Percentiles rank a stretch among this genome's conserved stretches.
Evolutionary conservation across 805 yeast genomes (phyloP).

Genomic region (Kuraishia ogatae): DNA sequence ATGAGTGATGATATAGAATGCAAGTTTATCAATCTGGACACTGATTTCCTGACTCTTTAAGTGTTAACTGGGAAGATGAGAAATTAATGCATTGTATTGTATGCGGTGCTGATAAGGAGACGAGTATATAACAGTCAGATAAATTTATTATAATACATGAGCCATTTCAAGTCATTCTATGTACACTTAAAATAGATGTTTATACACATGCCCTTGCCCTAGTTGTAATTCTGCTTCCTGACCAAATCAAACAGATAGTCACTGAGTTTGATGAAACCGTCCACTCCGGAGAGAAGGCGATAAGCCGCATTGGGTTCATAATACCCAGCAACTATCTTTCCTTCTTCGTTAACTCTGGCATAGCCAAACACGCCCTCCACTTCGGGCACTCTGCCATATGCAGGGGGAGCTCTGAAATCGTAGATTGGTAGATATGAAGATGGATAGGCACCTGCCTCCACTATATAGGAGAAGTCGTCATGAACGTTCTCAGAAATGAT

Average conservation of each 20-base stretch:
- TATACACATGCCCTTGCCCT: not conserved
- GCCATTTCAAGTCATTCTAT: not conserved
- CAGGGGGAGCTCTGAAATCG: conserved; percentile 59
- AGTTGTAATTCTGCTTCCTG: not conserved
- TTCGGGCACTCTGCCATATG: conserved; percentile 58
- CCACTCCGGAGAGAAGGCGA: conserved; percentile 32
- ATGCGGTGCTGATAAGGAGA: not conserved
- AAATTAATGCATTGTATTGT: not conserved
- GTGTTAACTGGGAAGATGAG: not conserved
- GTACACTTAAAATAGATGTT: not conserved
- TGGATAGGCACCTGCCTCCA: conserved; percentile 48
- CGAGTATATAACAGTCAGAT: not conserved
- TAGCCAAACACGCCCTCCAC: conserved; percentile 67
- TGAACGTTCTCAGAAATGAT: conserved; percentile 16
- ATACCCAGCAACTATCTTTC: conserved; percentile 43
- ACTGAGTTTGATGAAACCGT: conserved; percentile 44
- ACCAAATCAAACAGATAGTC: conserved; percentile 37
- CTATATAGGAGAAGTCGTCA: conserved; percentile 42
- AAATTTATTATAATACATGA: not conserved
- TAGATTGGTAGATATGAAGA: conserved; percentile 57
- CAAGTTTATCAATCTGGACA: conserved; percentile 31
- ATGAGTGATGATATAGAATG: conserved; percentile 23
- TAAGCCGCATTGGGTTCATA: conserved; percentile 57
- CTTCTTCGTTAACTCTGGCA: conserved; percentile 46
- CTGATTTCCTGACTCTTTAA: conserved; percentile 31